phyloP scores from a whole-genome alignment of 352 stramenopile species.

The Peronospora belbahrii region DNA sequence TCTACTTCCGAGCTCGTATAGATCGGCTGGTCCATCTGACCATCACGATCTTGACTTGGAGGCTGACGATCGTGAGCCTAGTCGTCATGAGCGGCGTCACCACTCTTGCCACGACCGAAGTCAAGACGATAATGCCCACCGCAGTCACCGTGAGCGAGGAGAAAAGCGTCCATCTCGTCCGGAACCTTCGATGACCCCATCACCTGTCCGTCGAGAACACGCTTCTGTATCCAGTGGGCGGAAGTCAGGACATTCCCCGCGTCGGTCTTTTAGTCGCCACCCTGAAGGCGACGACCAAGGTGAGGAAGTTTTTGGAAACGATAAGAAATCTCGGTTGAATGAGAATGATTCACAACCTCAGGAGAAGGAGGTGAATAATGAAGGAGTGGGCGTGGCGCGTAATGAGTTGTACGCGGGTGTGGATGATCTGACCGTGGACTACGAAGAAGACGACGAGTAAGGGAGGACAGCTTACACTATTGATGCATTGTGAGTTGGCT shows the following conservation, averaged over 20 bases:
- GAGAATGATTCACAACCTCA: conserved; percentile 24
- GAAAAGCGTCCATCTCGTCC: conserved; percentile 25
- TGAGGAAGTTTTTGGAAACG: conserved; percentile 17
- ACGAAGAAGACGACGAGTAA: conserved; percentile 72
- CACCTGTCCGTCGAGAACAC: conserved; percentile 26
- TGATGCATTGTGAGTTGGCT: conserved; percentile 10
- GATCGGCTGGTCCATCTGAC: conserved; percentile 3
- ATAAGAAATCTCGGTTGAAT: conserved; percentile 15
- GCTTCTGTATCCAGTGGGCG: conserved; percentile 20
- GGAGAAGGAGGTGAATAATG: conserved; percentile 29
- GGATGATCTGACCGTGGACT: conserved; percentile 76
- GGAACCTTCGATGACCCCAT: conserved; percentile 33
- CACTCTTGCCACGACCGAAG: conserved; percentile 20
- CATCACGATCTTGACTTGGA: conserved; percentile 15
- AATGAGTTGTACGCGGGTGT: conserved; percentile 52
- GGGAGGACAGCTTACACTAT: conserved; percentile 6
- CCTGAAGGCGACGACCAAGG: conserved; percentile 17
- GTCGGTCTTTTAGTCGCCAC: conserved; percentile 22
- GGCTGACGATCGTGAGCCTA: conserved; percentile 13
- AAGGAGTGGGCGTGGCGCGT: conserved; percentile 21
- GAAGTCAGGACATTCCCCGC: conserved; percentile 24
- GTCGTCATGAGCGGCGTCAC: conserved; percentile 23
- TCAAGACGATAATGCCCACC: conserved; percentile 32
- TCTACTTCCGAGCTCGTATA: conserved; percentile 9
- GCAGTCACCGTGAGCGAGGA: conserved; percentile 22